phyloP scores from a whole-genome alignment of 1,139 yeast genomes.

The Hanseniaspora uvarum region DNA sequence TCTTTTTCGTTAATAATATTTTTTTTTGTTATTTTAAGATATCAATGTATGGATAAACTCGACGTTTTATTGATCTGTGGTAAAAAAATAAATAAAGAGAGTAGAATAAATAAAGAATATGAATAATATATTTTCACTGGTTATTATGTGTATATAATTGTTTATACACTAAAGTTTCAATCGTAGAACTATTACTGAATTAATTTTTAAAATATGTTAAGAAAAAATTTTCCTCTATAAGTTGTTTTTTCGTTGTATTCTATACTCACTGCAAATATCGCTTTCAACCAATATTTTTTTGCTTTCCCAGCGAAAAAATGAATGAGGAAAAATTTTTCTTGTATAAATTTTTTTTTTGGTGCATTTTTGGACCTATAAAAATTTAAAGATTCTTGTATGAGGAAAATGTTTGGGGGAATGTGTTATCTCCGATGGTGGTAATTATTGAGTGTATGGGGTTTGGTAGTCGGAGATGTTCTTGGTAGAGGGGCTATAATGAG shows the following conservation, averaged over 20 bases:
- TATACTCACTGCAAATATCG: not conserved
- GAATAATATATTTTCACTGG: slow-evolving; percentile 6
- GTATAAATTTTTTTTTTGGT: not conserved
- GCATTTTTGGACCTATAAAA: slow-evolving; percentile 1
- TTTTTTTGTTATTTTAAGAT: not conserved
- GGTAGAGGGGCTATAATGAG: no score
- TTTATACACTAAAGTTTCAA: no score
- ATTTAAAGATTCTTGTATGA: not conserved
- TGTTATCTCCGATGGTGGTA: not conserved
- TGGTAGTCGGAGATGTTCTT: no score
- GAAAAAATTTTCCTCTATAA: not conserved
- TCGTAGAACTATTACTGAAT: no score
- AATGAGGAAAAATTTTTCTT: not conserved
- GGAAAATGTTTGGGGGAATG: not conserved
- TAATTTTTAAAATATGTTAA: not conserved
- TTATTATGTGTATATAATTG: no score
- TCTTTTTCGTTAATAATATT: not conserved
- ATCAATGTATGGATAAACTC: not conserved
- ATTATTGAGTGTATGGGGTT: no score
- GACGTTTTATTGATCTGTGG: not conserved
- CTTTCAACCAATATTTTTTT: not conserved
- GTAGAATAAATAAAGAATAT: slow-evolving; percentile 5
- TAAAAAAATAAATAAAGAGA: not conserved
- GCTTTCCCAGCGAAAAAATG: not conserved
- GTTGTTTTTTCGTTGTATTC: not conserved